Conservation (phyloP, 2,329 filamentous ascomycete genomes). For the Colletotrichum destructivum region DNA sequence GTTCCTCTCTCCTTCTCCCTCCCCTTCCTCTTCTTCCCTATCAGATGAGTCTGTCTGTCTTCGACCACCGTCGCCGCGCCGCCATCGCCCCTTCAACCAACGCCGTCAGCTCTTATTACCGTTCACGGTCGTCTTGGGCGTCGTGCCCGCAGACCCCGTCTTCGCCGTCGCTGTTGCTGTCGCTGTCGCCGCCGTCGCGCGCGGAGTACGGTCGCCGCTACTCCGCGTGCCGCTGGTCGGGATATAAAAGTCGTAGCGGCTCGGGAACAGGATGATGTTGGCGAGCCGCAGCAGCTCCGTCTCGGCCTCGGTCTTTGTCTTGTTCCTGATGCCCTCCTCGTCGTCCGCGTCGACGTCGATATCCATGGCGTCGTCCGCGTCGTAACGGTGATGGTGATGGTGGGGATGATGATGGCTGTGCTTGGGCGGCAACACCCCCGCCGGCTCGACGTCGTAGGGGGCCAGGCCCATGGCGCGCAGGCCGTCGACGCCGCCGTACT, state of each 20-base stretch:
- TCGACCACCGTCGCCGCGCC: slow-evolving; percentile 31
- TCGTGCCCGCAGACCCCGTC: neutral
- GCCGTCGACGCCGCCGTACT: slow-evolving; percentile 64
- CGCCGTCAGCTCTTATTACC: slow-evolving; percentile 42
- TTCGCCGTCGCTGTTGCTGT: neutral
- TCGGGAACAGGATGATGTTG: slow-evolving; percentile 71
- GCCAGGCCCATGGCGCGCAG: slow-evolving; percentile 72
- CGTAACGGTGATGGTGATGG: too few species aligned
- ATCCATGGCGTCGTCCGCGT: slow-evolving; percentile 45
- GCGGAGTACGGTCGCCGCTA: slow-evolving; percentile 43
- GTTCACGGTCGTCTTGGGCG: slow-evolving; percentile 16
- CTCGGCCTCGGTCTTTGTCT: slow-evolving; percentile 58
- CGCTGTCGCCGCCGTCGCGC: slow-evolving; percentile 20
- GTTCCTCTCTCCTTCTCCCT: slow-evolving; percentile 19
- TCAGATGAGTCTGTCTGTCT: slow-evolving; percentile 21
- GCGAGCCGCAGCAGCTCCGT: slow-evolving; percentile 68
- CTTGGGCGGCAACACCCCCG: slow-evolving; percentile 47
- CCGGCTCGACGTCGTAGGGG: slow-evolving; percentile 62
- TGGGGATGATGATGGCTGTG: neutral
- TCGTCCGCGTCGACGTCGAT: slow-evolving; percentile 50
- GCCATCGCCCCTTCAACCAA: slow-evolving; percentile 45
- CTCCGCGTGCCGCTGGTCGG: slow-evolving; percentile 32
- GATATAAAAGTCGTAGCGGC: slow-evolving; percentile 44
- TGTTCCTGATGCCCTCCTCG: slow-evolving; percentile 46
- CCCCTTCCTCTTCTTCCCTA: slow-evolving; percentile 15